Evolutionary conservation across 768 basidiomycete species (phyloP).

Genomic region (Lentinula guzmanii): DNA sequence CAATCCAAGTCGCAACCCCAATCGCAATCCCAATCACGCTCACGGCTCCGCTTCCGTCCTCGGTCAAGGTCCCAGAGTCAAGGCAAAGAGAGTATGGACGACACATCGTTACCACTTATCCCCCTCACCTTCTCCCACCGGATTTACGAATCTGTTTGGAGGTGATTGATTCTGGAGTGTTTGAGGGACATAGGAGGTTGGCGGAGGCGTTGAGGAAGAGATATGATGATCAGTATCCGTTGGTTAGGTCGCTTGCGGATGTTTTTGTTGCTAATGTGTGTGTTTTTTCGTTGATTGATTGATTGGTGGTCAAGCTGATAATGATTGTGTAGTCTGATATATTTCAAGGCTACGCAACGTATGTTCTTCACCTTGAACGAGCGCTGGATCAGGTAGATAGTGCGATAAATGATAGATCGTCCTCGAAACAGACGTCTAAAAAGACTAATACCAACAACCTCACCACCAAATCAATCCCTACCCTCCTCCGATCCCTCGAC

Average conservation of each 20-base stretch:
- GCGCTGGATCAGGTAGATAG: constrained; percentile 86
- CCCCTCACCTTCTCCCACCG: constrained; percentile 80
- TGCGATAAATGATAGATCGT: constrained; percentile 47
- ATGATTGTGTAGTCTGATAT: constrained; percentile 68
- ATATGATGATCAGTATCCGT: constrained; percentile 93
- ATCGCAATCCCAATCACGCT: constrained; percentile 13
- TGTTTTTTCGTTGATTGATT: constrained; percentile 16
- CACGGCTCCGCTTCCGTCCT: no score
- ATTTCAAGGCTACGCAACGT: constrained; percentile 88
- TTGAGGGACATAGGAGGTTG: constrained; percentile 84
- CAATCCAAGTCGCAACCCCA: no score
- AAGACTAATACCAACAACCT: no score
- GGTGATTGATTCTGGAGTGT: constrained; percentile 79
- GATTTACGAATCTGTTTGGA: constrained; percentile 83
- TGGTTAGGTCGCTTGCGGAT: constrained; percentile 89
- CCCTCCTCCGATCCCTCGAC: constrained; percentile 35
- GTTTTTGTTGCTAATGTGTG: constrained; percentile 89
- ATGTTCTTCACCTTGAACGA: constrained; percentile 90
- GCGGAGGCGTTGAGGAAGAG: constrained; percentile 81
- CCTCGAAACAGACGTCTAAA: neutral
- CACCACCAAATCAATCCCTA: constrained; percentile 33
- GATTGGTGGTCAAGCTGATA: constrained; percentile 10
- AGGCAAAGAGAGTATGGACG: no score
- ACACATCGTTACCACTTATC: constrained; percentile 7
- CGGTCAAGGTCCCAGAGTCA: no score